Conservation (phyloP, 768 basidiomycete species). For the Amanita molliuscula region DNA sequence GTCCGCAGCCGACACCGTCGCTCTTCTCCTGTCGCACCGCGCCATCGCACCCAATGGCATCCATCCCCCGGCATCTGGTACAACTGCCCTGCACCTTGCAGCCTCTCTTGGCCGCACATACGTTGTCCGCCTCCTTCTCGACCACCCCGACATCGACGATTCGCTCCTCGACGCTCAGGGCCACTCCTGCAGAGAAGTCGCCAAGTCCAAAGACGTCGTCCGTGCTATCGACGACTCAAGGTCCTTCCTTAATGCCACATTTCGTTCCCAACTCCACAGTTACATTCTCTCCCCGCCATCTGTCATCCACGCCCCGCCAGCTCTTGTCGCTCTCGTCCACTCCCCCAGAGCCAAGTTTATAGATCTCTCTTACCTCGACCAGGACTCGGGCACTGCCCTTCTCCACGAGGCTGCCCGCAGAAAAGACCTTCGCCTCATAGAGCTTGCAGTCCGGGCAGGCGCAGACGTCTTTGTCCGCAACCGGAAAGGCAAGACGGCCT, state of each 20-base stretch:
- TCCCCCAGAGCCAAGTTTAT: slow-evolving; percentile 15
- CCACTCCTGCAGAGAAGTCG: slow-evolving; percentile 42
- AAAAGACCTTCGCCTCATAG: slow-evolving; percentile 71
- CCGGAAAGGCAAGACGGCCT: slow-evolving; percentile 56
- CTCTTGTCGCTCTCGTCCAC: no score
- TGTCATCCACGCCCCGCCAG: no score
- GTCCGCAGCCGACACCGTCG: slow-evolving; percentile 49
- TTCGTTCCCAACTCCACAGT: slow-evolving; percentile 21
- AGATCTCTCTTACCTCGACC: slow-evolving; percentile 33
- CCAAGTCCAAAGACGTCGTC: slow-evolving; percentile 45
- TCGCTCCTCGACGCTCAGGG: no score
- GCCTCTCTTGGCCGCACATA: no score
- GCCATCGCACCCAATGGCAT: slow-evolving; percentile 73
- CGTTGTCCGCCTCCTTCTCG: slow-evolving; percentile 13
- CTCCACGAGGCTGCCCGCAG: slow-evolving; percentile 83
- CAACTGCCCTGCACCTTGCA: slow-evolving; percentile 47
- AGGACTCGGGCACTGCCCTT: slow-evolving; percentile 45
- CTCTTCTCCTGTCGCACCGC: slow-evolving; percentile 58
- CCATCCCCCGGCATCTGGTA: slow-evolving; percentile 65
- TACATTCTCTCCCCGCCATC: slow-evolving; percentile 55
- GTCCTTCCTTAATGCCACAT: slow-evolving; percentile 9
- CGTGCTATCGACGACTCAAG: no score
- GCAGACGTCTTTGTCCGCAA: slow-evolving; percentile 87
- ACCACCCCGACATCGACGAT: no score
- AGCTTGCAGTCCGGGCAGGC: slow-evolving; percentile 76